These are phyloP conservation scores for Saccharomycopsis fermentans DNA, from an alignment of 805 yeast genomes.

Conservation along the genomic window DNA sequence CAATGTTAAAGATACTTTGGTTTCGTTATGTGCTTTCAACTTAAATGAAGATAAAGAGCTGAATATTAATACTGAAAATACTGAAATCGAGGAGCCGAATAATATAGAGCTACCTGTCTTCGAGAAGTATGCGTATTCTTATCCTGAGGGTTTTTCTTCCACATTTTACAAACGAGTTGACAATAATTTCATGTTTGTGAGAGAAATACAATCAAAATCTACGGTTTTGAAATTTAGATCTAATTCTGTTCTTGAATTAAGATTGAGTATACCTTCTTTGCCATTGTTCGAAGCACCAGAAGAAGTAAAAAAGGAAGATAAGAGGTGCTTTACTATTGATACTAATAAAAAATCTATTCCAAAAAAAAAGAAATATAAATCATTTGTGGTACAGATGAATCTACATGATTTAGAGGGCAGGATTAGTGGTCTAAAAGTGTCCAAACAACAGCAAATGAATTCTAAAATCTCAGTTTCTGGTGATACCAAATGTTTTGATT, in stretches of 20 bases:
- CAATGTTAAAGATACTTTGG: constrained; percentile 9
- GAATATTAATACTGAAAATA: not conserved
- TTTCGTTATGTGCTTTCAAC: constrained; percentile 14
- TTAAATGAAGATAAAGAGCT: not conserved
- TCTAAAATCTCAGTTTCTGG: not conserved
- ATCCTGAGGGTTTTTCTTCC: constrained; percentile 42
- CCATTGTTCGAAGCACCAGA: not conserved
- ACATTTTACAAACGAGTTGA: constrained; percentile 39
- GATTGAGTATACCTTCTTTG: constrained; percentile 33
- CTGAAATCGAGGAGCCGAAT: not conserved
- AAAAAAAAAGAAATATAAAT: constrained; percentile 25
- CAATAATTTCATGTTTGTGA: constrained; percentile 42
- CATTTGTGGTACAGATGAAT: constrained; percentile 34
- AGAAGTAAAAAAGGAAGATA: not conserved
- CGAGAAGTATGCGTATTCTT: constrained; percentile 12
- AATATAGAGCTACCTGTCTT: not conserved
- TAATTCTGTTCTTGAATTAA: constrained; percentile 30
- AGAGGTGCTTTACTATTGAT: not conserved
- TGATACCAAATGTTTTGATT: not conserved
- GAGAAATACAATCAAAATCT: constrained; percentile 39
- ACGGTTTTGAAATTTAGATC: constrained; percentile 29
- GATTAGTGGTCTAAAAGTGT: constrained; percentile 23
- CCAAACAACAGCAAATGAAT: constrained; percentile 11
- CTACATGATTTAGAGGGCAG: constrained; percentile 33
- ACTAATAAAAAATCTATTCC: not conserved